Evolutionary conservation across 768 basidiomycete genomes (phyloP).

Genomic region (Krasilnikovozyma curviuscula): DNA sequence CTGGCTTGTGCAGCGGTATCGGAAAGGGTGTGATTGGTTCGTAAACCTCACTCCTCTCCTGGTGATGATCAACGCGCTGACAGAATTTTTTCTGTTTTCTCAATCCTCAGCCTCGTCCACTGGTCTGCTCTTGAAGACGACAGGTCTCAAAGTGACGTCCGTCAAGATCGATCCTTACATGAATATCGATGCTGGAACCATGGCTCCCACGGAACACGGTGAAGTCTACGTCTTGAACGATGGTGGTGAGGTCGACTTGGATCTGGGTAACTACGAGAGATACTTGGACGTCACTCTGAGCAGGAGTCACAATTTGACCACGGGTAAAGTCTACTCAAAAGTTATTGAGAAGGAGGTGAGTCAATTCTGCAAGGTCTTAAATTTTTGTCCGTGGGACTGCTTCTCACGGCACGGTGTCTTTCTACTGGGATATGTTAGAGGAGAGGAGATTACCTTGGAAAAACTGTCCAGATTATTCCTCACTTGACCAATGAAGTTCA

Average conservation of each 20-base stretch:
- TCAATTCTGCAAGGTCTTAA: neutral
- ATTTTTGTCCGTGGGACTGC: neutral
- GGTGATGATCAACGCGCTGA: neutral
- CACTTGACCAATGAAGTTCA: constrained; percentile 94
- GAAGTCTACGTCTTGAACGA: constrained; percentile 98
- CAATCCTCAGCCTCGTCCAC: constrained; percentile 67
- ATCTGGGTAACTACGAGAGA: constrained; percentile 94
- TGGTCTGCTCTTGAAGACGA: constrained; percentile 81
- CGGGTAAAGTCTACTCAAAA: constrained; percentile 89
- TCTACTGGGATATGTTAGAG: constrained; percentile 43
- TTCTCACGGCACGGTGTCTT: neutral
- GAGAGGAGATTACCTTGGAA: constrained; percentile 59
- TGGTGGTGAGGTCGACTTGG: constrained; percentile 92
- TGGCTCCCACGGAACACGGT: constrained; percentile 95
- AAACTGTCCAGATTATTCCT: constrained; percentile 93
- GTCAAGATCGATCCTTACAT: constrained; percentile 99
- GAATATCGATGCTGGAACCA: constrained; percentile 99
- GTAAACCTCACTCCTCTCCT: constrained; percentile 11
- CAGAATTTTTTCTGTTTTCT: constrained; percentile 10
- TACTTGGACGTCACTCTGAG: constrained; percentile 88
- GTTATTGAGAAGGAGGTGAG: constrained; percentile 92
- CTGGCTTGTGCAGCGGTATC: constrained; percentile 43
- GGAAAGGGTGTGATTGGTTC: constrained; percentile 97
- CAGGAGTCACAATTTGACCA: constrained; percentile 93
- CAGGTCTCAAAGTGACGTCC: constrained; percentile 87